Conservation (phyloP, 306 rosid species). For the Lathyrus tuberosus region DNA sequence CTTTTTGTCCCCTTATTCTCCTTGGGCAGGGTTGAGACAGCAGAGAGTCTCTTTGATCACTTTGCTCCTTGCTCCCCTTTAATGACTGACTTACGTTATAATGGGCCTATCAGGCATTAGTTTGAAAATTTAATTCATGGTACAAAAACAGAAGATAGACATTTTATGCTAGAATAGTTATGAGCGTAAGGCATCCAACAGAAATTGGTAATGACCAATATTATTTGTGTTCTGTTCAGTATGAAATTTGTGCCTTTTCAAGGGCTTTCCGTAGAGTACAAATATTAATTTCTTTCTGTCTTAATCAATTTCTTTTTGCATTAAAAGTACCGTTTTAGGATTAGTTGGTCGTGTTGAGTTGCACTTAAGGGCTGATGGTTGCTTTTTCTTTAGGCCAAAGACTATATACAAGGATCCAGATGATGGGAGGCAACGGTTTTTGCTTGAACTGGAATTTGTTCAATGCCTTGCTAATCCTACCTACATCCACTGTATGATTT, state of each 20-base stretch:
- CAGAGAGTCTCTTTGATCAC: background rate
- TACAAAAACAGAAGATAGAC: background rate
- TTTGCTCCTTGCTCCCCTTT: background rate
- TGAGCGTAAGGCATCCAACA: background rate
- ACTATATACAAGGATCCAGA: slow-evolving; percentile 84
- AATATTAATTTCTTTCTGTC: background rate
- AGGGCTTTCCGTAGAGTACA: background rate
- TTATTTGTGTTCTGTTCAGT: background rate
- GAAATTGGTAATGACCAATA: background rate
- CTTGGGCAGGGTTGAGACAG: background rate
- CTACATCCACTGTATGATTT: slow-evolving; percentile 80
- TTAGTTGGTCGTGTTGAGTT: slow-evolving; percentile 5
- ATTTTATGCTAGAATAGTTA: background rate
- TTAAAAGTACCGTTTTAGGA: slow-evolving; percentile 13
- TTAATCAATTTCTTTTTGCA: background rate
- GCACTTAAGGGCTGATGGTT: slow-evolving; percentile 27
- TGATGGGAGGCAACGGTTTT: slow-evolving; percentile 87
- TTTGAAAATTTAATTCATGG: background rate
- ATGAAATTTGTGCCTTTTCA: background rate
- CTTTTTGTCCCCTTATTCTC: background rate
- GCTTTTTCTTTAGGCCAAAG: slow-evolving; percentile 56
- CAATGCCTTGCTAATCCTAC: slow-evolving; percentile 96
- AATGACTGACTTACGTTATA: background rate
- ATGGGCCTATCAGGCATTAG: background rate
- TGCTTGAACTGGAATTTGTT: slow-evolving; percentile 93